A percentile compares a stretch with the other conserved stretches of the same genome.
These are phyloP conservation scores for Paecilomyces dactylethromorphus DNA, from an alignment of 2,329 filamentous ascomycete genomes.

Conservation along the genomic window DNA sequence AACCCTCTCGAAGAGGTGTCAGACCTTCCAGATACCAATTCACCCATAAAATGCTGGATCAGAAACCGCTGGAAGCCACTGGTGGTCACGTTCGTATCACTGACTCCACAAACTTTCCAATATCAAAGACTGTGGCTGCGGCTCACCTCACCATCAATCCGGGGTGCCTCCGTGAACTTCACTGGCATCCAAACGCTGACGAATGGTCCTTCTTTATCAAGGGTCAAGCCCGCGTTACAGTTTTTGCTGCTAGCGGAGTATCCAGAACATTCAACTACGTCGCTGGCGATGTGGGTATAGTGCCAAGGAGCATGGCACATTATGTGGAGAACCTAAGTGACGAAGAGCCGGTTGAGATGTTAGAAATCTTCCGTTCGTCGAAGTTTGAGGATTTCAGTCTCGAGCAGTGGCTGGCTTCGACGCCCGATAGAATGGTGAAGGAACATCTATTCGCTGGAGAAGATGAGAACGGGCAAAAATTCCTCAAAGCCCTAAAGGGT, in stretches of 20 bases:
- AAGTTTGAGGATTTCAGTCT: constrained; percentile 67
- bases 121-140: constrained; percentile 66
- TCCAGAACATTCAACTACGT: constrained; percentile 69
- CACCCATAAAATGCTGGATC: constrained; percentile 62
- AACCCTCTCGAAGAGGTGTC: constrained; percentile 51
- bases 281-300: constrained; percentile 67
- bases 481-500: constrained; percentile 56
- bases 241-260: constrained; percentile 63
- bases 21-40: constrained; percentile 65
- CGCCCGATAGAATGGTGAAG: constrained; percentile 57
- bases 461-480: constrained; percentile 54
- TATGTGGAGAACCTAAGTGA: constrained; percentile 71
- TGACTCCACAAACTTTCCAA: constrained; percentile 65
- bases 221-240: constrained; percentile 65
- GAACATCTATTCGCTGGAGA: constrained; percentile 62
- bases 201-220: constrained; percentile 73
- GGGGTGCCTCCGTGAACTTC: constrained; percentile 67
- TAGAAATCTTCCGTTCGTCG: constrained; percentile 66
- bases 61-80: constrained; percentile 55
- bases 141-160: constrained; percentile 65
- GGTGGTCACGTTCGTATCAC: constrained; percentile 66
- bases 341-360: constrained; percentile 64
- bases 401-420: constrained; percentile 71
- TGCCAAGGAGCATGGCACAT: constrained; percentile 69
- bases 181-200: constrained; percentile 73